Evolutionary conservation across 345 rosid species (phyloP).

Genomic region (Pistacia integerrima): DNA sequence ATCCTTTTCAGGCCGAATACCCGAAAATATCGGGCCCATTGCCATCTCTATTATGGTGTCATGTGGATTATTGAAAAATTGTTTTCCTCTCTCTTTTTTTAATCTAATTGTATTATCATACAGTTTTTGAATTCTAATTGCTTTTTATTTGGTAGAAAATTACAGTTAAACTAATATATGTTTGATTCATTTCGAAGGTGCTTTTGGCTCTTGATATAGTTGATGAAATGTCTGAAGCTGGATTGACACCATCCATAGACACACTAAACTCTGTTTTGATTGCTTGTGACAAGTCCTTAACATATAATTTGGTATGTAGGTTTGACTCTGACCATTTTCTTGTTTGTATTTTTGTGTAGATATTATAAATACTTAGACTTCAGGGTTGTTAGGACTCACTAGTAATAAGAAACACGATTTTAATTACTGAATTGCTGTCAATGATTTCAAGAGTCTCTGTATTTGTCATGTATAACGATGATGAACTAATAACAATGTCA

Average conservation of each 20-base stretch:
- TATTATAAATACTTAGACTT: neutral
- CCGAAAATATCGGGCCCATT: too few relatives aligned
- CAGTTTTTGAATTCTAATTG: neutral
- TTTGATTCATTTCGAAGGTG: constrained; percentile 51
- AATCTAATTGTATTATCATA: neutral
- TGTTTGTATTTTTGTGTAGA: neutral
- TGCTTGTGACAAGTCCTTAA: constrained; percentile 58
- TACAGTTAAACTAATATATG: constrained; percentile 12
- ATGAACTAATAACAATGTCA: constrained; percentile 4
- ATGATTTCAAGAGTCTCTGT: neutral
- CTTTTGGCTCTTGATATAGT: constrained; percentile 69
- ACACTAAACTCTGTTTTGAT: constrained; percentile 49
- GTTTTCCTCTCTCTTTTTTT: neutral
- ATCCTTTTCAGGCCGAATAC: too few relatives aligned
- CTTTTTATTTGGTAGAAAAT: neutral
- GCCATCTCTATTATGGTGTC: neutral
- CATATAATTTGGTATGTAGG: constrained; percentile 62
- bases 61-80: constrained; percentile 2
- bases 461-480: neutral
- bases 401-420: neutral
- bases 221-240: constrained; percentile 61
- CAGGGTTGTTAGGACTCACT: neutral
- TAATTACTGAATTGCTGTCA: neutral
- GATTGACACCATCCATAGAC: constrained; percentile 48
- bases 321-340: neutral